Conservation (phyloP, 495 filamentous ascomycete species). For the Neurospora discreta region DNA sequence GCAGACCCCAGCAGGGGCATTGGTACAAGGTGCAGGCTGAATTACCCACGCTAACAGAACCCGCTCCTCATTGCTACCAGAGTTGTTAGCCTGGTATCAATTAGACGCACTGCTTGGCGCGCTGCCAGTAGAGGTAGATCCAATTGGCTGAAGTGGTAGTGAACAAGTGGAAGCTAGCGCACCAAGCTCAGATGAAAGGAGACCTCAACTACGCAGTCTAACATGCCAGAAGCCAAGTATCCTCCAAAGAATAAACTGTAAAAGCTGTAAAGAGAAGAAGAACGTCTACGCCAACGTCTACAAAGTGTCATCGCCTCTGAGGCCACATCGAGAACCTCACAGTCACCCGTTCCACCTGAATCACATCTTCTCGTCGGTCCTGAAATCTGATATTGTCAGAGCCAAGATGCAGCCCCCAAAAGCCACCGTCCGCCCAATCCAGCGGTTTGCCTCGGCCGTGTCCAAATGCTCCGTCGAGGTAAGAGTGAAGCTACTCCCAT, state of each 20-base stretch:
- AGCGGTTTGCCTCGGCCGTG: constrained; percentile 74
- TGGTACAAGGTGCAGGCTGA: background rate
- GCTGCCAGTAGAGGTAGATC: background rate
- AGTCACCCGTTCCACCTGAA: too few relatives aligned
- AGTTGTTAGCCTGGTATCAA: background rate
- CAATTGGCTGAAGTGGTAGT: background rate
- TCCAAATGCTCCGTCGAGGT: constrained; percentile 81
- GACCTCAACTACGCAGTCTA: background rate
- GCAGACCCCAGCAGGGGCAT: background rate
- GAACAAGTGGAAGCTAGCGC: background rate
- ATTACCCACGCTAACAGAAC: background rate
- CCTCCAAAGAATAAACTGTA: background rate
- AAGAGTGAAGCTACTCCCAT: constrained; percentile 5
- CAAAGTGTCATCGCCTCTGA: background rate
- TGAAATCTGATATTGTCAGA: too few relatives aligned
- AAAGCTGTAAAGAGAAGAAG: background rate
- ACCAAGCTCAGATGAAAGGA: background rate
- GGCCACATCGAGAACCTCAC: too few relatives aligned
- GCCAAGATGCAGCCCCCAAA: constrained; percentile 18
- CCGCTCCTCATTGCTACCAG: fast-evolving
- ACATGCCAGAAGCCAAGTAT: background rate
- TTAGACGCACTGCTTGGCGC: background rate
- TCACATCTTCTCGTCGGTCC: too few relatives aligned
- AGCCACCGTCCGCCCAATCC: constrained; percentile 53
- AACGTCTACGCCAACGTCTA: background rate